phyloP scores from a whole-genome alignment of 208 protist genomes.

The Wallacemonas sp. region DNA sequence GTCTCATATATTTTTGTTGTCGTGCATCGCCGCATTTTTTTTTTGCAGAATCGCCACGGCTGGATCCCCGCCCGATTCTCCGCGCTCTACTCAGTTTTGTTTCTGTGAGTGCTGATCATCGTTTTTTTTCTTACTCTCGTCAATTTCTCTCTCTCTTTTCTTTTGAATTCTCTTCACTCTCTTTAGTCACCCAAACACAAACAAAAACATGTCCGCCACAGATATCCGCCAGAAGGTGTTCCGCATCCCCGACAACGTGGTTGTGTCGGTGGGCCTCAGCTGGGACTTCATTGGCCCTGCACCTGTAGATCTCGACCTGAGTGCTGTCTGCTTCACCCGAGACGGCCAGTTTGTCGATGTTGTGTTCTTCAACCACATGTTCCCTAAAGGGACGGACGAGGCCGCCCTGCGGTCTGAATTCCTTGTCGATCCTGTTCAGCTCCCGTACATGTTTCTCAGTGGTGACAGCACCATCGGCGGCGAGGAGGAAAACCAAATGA shows the following conservation, averaged over 20 bases:
- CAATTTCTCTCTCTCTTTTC: too few species aligned
- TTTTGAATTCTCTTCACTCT: too few species aligned
- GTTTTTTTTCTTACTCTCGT: too few species aligned
- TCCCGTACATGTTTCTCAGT: constrained; percentile 85
- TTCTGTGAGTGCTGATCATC: too few species aligned
- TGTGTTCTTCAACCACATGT: constrained; percentile 87
- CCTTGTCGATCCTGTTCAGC: constrained; percentile 42
- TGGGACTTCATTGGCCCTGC: constrained; percentile 81
- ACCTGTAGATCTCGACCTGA: constrained; percentile 81
- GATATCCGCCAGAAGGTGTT: constrained; percentile 86
- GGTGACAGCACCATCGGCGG: constrained; percentile 79
- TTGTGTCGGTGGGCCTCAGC: constrained; percentile 65
- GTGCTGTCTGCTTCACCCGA: constrained; percentile 73
- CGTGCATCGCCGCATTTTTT: too few species aligned
- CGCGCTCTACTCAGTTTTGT: too few species aligned
- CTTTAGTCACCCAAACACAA: too few species aligned
- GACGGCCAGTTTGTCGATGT: constrained; percentile 76
- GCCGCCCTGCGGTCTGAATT: constrained; percentile 36
- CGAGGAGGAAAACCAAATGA: constrained; percentile 78
- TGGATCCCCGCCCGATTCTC: too few species aligned
- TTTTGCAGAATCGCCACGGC: too few species aligned
- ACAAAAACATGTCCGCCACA: constrained; percentile 28
- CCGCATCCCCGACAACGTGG: constrained; percentile 63
- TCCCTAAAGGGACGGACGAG: constrained; percentile 59
- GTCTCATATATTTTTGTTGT: constrained; percentile 8